A percentile compares a stretch with the other conserved stretches of the same genome.
Conservation (phyloP, 768 basidiomycete species). For the Leccinum imitatum region DNA sequence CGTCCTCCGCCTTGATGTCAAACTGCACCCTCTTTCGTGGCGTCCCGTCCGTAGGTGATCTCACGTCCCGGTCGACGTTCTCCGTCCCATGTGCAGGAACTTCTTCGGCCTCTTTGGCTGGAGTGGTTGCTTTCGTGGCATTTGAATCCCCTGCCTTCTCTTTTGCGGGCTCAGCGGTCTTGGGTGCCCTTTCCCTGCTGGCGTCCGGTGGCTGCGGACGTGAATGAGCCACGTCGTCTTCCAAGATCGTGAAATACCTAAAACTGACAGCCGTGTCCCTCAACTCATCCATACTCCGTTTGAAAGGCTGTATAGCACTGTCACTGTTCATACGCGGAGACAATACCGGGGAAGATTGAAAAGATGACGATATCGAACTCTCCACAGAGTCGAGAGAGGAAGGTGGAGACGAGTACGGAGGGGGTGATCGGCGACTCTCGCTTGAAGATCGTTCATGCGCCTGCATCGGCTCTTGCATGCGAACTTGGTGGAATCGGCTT, state of each 20-base stretch:
- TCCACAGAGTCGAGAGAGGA: conserved; percentile 31
- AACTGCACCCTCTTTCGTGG: conserved; percentile 69
- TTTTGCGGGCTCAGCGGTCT: conserved; percentile 8
- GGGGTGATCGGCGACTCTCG: conserved; percentile 29
- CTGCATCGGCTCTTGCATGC: conserved; percentile 26
- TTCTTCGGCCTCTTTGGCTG: conserved; percentile 13
- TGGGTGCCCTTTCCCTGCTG: conserved; percentile 13
- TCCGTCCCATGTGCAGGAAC: conserved; percentile 13
- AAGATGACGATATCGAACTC: conserved; percentile 21
- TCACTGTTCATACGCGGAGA: conserved; percentile 29
- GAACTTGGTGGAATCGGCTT: conserved; percentile 42
- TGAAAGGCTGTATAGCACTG: conserved; percentile 35
- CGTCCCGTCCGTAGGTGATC: conserved; percentile 32
- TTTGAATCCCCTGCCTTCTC: conserved; percentile 11
- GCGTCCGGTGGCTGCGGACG: conserved; percentile 18
- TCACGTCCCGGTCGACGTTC: conserved; percentile 21
- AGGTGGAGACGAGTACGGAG: conserved; percentile 37
- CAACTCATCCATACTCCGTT: conserved; percentile 48
- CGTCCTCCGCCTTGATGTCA: conserved; percentile 58
- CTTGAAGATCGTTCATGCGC: conserved; percentile 16
- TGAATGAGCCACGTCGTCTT: conserved; percentile 36
- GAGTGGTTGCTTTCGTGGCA: conserved; percentile 9
- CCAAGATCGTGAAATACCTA: conserved; percentile 45
- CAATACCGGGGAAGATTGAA: conserved; percentile 16
- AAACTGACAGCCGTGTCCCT: conserved; percentile 48